Percentiles rank a stretch among this genome's conserved stretches.
phyloP scores from a whole-genome alignment of 192 early-diverging fungal genomes.

The Lunasporangiospora selenospora region DNA sequence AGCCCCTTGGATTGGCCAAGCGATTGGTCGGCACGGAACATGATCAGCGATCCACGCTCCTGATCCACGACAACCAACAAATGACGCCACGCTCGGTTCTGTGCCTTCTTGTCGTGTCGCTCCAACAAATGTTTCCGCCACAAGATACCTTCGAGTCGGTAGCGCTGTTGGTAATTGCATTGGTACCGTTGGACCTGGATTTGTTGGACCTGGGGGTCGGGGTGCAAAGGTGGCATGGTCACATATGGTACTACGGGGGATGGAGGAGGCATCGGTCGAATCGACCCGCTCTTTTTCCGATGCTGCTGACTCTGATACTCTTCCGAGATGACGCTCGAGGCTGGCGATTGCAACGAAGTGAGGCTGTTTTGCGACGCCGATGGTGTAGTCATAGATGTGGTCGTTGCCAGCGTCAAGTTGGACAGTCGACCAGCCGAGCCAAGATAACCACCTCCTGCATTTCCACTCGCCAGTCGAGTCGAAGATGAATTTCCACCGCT shows the following conservation, averaged over 20 bases:
- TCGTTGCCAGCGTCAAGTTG: slow-evolving; percentile 16
- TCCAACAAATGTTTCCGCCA: slow-evolving; percentile 90
- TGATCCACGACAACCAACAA: slow-evolving; percentile 76
- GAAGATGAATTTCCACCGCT: too few species aligned
- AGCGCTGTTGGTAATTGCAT: slow-evolving; percentile 34
- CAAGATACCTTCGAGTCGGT: slow-evolving; percentile 77
- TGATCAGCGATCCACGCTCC: slow-evolving; percentile 80
- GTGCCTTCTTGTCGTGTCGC: slow-evolving; percentile 76
- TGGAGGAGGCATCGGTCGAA: too few species aligned
- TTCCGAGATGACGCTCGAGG: too few species aligned
- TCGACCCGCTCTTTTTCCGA: slow-evolving; percentile 5
- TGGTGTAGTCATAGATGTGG: slow-evolving; percentile 10
- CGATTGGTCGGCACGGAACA: slow-evolving; percentile 76
- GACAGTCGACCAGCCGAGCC: slow-evolving; percentile 20
- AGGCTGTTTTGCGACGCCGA: slow-evolving; percentile 36
- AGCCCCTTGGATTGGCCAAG: slow-evolving; percentile 9
- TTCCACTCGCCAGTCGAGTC: too few species aligned
- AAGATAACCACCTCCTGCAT: too few species aligned
- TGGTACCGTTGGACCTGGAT: too few species aligned
- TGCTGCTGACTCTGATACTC: too few species aligned
- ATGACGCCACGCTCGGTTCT: slow-evolving; percentile 87
- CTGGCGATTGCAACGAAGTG: slow-evolving; percentile 20
- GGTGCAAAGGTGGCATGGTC: too few species aligned
- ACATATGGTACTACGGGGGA: too few species aligned
- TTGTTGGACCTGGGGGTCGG: too few species aligned